Percentiles rank a stretch among this genome's conserved stretches.
phyloP scores from a whole-genome alignment of 768 basidiomycete genomes.

The Tephrocybe sp. region DNA sequence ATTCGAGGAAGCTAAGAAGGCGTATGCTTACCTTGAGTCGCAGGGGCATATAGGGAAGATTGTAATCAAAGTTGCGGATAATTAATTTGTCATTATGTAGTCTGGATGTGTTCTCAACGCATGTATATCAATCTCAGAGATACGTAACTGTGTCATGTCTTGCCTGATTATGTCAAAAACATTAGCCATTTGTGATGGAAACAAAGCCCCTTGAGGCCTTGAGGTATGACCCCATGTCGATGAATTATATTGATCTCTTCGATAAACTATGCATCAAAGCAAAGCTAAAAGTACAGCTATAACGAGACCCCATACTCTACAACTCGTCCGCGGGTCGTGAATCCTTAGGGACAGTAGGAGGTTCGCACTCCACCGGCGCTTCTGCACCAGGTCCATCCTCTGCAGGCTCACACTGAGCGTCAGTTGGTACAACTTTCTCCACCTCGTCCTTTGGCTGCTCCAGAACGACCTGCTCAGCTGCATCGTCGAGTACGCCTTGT shows the following conservation, averaged over 20 bases:
- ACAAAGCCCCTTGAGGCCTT: no score
- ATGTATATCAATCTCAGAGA: no score
- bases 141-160: no score
- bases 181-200: no score
- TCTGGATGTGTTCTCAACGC: no score
- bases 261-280: background rate
- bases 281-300: constrained; percentile 6
- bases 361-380: constrained; percentile 11
- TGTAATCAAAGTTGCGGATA: constrained; percentile 45
- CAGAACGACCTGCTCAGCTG: constrained; percentile 5
- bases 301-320: no score
- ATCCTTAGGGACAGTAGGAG: constrained; percentile 5
- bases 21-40: constrained; percentile 50
- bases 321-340: constrained; percentile 23
- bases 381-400: constrained; percentile 8
- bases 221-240: no score
- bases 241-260: no score
- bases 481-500: background rate
- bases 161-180: no score
- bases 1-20: constrained; percentile 50
- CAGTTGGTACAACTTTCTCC: constrained; percentile 3
- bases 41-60: constrained; percentile 63
- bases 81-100: background rate
- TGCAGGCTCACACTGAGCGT: background rate
- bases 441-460: background rate